These are phyloP conservation scores for Neurospora sp. DNA, from an alignment of 495 filamentous ascomycete genomes.

Conservation along the genomic window DNA sequence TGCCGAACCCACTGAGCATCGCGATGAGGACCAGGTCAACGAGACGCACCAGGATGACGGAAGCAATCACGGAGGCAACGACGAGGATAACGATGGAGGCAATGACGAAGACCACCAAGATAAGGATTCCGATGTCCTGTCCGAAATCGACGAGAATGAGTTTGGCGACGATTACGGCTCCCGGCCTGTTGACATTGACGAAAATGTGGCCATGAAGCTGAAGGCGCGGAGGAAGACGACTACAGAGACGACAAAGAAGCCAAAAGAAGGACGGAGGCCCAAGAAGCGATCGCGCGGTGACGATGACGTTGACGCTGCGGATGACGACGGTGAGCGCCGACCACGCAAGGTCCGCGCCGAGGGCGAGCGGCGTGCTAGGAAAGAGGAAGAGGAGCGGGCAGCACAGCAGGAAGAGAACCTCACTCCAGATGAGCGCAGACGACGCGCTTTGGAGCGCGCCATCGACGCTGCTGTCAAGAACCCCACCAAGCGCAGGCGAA, in stretches of 20 bases:
- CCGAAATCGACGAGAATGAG: constrained; percentile 89
- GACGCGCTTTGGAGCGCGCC: constrained; percentile 67
- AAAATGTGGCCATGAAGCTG: constrained; percentile 65
- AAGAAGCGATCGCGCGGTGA: constrained; percentile 53
- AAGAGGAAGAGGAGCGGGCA: constrained; percentile 38
- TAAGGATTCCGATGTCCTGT: constrained; percentile 71
- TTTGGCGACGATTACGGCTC: constrained; percentile 83
- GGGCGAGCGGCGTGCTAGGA: constrained; percentile 30
- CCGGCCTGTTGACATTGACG: constrained; percentile 73
- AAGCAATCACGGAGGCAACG: constrained; percentile 7
- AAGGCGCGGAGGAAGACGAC: constrained; percentile 62
- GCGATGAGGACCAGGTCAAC: constrained; percentile 15
- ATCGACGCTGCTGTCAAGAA: constrained; percentile 85
- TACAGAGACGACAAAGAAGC: constrained; percentile 53
- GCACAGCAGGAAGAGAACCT: constrained; percentile 58
- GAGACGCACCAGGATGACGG: constrained; percentile 9
- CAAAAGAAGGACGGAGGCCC: constrained; percentile 66
- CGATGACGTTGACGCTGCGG: constrained; percentile 46
- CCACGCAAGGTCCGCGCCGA: constrained; percentile 29
- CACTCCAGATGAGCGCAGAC: constrained; percentile 58
- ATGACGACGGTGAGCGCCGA: constrained; percentile 43
- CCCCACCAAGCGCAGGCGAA: constrained; percentile 67
- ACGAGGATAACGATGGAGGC: constrained; percentile 26
- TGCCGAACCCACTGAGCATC: constrained; percentile 7
- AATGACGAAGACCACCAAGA: constrained; percentile 21